Evolutionary conservation across 2,329 filamentous ascomycete species (phyloP).

Genomic region (Zalaria obscura): DNA sequence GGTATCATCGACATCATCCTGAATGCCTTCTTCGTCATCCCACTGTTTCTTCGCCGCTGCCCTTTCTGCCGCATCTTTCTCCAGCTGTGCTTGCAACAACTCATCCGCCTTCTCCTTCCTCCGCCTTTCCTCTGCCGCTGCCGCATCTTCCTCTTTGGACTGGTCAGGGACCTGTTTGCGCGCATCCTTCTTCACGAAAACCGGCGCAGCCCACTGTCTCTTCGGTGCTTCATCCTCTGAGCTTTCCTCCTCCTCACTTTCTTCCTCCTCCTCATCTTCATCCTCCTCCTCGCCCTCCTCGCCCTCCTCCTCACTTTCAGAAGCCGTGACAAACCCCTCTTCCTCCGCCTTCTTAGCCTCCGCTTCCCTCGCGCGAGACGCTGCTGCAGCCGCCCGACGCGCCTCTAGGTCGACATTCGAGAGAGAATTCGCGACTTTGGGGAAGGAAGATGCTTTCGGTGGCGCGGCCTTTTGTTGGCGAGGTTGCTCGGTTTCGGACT

Average conservation of each 20-base stretch:
- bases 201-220: constrained; percentile 46
- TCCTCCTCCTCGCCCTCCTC: constrained; percentile 28
- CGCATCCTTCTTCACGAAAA: constrained; percentile 51
- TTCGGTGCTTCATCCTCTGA: constrained; percentile 44
- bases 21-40: constrained; percentile 48
- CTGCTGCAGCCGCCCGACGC: constrained; percentile 10
- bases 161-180: constrained; percentile 28
- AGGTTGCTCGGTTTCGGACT: constrained; percentile 31
- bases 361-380: constrained; percentile 13
- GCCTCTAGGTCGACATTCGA: constrained; percentile 26
- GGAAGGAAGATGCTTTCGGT: constrained; percentile 32
- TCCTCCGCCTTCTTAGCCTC: constrained; percentile 29
- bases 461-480: constrained; percentile 22
- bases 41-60: constrained; percentile 70
- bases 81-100: constrained; percentile 77
- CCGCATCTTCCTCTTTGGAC: constrained; percentile 18
- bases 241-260: constrained; percentile 40
- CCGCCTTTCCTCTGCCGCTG: constrained; percentile 38
- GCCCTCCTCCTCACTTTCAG: constrained; percentile 22
- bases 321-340: constrained; percentile 48
- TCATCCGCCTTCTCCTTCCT: constrained; percentile 61
- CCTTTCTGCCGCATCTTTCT: constrained; percentile 62
- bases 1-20: constrained; percentile 72
- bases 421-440: constrained; percentile 26
- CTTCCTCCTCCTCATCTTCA: constrained; percentile 15